Evolutionary conservation across 1,139 yeast species (phyloP), one percentile per base, ranked within the genome.

Genomic region (Taphrina pruni): DNA sequence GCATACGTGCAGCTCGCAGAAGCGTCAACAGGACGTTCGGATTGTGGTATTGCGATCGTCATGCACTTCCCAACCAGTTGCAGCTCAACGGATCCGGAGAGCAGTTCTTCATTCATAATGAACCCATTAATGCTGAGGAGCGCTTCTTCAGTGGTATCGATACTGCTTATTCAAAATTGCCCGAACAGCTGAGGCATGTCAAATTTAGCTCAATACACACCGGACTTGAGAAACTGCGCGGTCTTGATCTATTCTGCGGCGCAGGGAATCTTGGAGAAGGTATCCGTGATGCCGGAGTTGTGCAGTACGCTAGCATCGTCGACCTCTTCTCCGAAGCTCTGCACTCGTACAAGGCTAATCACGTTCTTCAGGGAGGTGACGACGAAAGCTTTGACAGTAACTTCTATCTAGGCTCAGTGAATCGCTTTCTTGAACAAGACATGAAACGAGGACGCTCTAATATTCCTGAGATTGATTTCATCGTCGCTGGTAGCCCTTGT

Each of bases 401-500:
- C 39, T 50, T 46, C 43, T 60, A 46, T n/a, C 43, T 41, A 8
- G 65, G 65, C 32, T 60, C 65, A 9, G 65, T 60, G 8, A 60
- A 60, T 17, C 32, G 21, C 11, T 60, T 46, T 32, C 17, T 60
- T 12, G 39, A 41, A 11, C 26, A 45, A 20, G 65, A 21, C 14
- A 60, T 60, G 11, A n/a, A 11, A 17, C 36, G 14, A 8, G 46
- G 36, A 12, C 17, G 57, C 17, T 14, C 12, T 8, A 55, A 58
- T 14, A n/a, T 32, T 11, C 38, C 39, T 39, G 58, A 60, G 7
- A 36, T 60, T 41, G 65, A 60, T 11, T 36, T 60, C 43, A 46
- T 60, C 32, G 56, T 60, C 46, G 65, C 65, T 9, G 65, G 65
- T 14, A 48, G 60, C 17, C 65, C 65, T 11, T 60, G 65, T 48